A percentile compares a stretch with the other conserved stretches of the same genome.
Conservation (phyloP, 1,284 basidiomycete species). For the Microstroma glucosiphilum region DNA sequence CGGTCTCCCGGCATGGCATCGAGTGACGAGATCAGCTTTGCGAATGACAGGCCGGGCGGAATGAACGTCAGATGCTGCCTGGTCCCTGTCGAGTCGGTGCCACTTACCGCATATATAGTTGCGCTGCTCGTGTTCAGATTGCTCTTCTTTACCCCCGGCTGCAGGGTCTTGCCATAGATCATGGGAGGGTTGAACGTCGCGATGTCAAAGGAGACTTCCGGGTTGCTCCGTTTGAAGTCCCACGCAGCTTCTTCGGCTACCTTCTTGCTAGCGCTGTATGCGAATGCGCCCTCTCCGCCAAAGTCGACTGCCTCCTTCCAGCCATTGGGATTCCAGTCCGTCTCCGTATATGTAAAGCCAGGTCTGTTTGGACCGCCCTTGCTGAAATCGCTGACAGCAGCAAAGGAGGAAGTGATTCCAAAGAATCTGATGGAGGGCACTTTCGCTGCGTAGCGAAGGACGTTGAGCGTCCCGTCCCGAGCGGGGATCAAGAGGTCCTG, state of each 20-base stretch:
- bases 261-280: constrained; percentile 41
- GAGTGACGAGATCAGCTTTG: constrained; percentile 27
- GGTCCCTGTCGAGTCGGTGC: not conserved
- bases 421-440: constrained; percentile 35
- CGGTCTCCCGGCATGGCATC: constrained; percentile 41
- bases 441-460: constrained; percentile 40
- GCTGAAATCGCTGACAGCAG: constrained; percentile 35
- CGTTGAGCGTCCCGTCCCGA: constrained; percentile 47
- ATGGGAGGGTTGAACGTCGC: constrained; percentile 40
- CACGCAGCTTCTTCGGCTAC: constrained; percentile 43
- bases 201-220: constrained; percentile 25
- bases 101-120: constrained; percentile 26
- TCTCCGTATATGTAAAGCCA: constrained; percentile 30
- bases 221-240: constrained; percentile 34
- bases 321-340: constrained; percentile 37
- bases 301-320: constrained; percentile 33
- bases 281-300: constrained; percentile 32
- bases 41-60: not conserved
- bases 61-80: not conserved
- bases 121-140: constrained; percentile 41
- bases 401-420: constrained; percentile 44
- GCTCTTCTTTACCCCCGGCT: constrained; percentile 25
- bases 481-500: constrained; percentile 49
- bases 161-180: constrained; percentile 32
- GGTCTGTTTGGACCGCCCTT: constrained; percentile 39